phyloP scores from a whole-genome alignment of 495 filamentous ascomycete species.

The Penicillium daleae region DNA sequence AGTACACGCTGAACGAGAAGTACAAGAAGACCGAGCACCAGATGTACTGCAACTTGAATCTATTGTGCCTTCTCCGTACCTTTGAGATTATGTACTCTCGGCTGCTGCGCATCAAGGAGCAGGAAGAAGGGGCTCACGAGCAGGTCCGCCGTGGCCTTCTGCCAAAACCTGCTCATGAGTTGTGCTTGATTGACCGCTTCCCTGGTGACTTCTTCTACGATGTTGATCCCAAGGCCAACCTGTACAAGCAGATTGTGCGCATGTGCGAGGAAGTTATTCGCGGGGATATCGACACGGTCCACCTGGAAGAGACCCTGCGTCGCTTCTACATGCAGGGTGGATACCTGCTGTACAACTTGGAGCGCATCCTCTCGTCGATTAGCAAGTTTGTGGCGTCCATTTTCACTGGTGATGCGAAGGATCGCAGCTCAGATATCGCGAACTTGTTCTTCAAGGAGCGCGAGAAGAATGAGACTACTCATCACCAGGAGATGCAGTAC shows the following conservation, averaged over 20 bases:
- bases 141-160: slow-evolving; percentile 68
- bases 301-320: slow-evolving; percentile 86
- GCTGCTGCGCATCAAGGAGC: slow-evolving; percentile 77
- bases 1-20: slow-evolving; percentile 76
- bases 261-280: slow-evolving; percentile 72
- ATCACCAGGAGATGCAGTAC: slow-evolving; percentile 80
- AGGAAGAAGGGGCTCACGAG: slow-evolving; percentile 69
- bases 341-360: slow-evolving; percentile 87
- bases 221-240: slow-evolving; percentile 60
- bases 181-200: slow-evolving; percentile 74
- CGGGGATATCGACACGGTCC: slow-evolving; percentile 74
- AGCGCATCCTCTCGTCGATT: slow-evolving; percentile 78
- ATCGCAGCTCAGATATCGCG: slow-evolving; percentile 86
- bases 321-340: slow-evolving; percentile 86
- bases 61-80: slow-evolving; percentile 91
- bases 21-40: slow-evolving; percentile 79
- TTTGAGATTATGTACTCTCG: slow-evolving; percentile 88
- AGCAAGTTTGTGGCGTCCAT: slow-evolving; percentile 75
- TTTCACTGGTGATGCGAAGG: slow-evolving; percentile 79
- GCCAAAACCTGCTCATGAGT: slow-evolving; percentile 76
- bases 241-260: slow-evolving; percentile 68
- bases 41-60: slow-evolving; percentile 84
- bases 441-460: slow-evolving; percentile 81
- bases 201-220: slow-evolving; percentile 84
- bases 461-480: slow-evolving; percentile 78